phyloP scores from a whole-genome alignment of 2,329 filamentous ascomycete genomes.

The Penicillium crustosum region DNA sequence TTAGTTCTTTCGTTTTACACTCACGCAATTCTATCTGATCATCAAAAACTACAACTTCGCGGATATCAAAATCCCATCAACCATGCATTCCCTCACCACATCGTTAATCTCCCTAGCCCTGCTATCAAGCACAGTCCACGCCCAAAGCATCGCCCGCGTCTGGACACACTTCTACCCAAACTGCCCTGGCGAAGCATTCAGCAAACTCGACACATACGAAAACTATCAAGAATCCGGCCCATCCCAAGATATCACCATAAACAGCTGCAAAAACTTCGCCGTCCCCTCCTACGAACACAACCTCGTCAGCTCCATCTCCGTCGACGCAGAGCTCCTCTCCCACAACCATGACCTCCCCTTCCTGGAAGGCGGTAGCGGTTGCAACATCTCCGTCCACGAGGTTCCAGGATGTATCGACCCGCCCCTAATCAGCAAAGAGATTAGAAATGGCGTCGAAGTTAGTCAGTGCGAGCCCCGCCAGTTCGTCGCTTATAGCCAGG shows the following conservation, averaged over 20 bases:
- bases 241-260: constrained; percentile 23
- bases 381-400: constrained; percentile 37
- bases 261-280: constrained; percentile 28
- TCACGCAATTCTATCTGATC: background rate
- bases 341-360: constrained; percentile 16
- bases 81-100: constrained; percentile 21
- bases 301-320: constrained; percentile 29
- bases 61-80: background rate
- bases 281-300: constrained; percentile 26
- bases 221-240: constrained; percentile 26
- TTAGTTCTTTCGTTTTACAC: background rate
- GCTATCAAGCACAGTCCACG: constrained; percentile 20
- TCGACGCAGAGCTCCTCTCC: constrained; percentile 28
- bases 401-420: constrained; percentile 33
- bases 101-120: constrained; percentile 18
- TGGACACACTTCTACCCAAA: constrained; percentile 34
- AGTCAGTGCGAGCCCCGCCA: constrained; percentile 28
- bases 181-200: constrained; percentile 26
- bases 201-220: constrained; percentile 24
- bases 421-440: constrained; percentile 27
- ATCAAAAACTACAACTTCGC: background rate
- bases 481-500: constrained; percentile 27
- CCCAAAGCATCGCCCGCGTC: constrained; percentile 29
- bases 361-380: constrained; percentile 17
- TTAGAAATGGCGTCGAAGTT: constrained; percentile 23